Evolutionary conservation across 192 early-diverging fungal genomes (phyloP).

Genomic region (Ambispora gerdemannii): DNA sequence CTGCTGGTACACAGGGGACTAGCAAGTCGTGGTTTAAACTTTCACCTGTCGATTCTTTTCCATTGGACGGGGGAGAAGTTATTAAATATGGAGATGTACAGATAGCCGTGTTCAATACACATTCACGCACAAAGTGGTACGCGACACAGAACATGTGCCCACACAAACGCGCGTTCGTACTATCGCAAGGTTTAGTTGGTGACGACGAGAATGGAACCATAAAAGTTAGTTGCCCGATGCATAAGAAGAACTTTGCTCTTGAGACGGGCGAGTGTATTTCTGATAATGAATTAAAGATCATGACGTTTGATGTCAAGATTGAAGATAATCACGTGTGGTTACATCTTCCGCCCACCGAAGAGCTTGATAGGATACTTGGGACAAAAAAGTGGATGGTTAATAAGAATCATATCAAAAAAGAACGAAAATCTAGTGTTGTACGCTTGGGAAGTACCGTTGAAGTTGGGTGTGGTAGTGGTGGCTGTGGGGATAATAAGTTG

Average conservation of each 20-base stretch:
- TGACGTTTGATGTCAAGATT: constrained; percentile 60
- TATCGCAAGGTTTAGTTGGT: constrained; percentile 59
- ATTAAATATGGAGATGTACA: constrained; percentile 62
- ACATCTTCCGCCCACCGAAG: constrained; percentile 40
- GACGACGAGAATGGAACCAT: constrained; percentile 26
- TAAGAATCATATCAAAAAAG: constrained; percentile 6
- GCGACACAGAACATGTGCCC: constrained; percentile 77
- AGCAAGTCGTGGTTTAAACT: constrained; percentile 39
- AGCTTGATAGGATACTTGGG: constrained; percentile 52
- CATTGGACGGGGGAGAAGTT: constrained; percentile 45
- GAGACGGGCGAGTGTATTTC: constrained; percentile 51
- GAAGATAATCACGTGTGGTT: constrained; percentile 46
- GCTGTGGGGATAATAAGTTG: constrained; percentile 25
- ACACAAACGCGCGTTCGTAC: constrained; percentile 68
- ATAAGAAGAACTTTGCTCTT: constrained; percentile 63
- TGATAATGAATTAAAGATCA: constrained; percentile 43
- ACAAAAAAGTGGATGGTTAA: constrained; percentile 49
- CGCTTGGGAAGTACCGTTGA: not conserved
- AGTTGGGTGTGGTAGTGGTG: not conserved
- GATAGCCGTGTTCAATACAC: constrained; percentile 57
- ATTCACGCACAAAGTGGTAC: constrained; percentile 51
- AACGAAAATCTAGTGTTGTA: not conserved
- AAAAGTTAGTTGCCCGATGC: constrained; percentile 62
- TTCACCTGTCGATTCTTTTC: constrained; percentile 41
- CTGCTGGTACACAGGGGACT: constrained; percentile 20